Base-by-base conservation (phyloP, 1,139 yeast genomes). In the Sugiyamaella novakii region DNA sequence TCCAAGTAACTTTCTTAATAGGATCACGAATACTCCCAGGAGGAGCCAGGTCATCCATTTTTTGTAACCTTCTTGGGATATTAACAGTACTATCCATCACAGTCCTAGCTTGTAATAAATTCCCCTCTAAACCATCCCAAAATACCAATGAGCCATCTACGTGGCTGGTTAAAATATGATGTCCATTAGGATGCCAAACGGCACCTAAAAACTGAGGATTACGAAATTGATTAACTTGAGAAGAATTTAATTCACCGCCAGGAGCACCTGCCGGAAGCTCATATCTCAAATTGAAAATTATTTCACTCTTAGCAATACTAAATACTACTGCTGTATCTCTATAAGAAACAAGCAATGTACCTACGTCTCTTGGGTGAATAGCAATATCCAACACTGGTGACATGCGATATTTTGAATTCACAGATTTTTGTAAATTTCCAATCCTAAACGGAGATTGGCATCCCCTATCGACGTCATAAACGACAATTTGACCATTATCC, bases 351-450 rank as follows among this genome's bases (percentile, higher is more conserved):
- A 94, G 72, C 5, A 92, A 55, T 0, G 84, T 76, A 0, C 96
- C 94, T 8, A 89, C 76, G 65, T 92, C 98, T 55, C 97, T 75
- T 2, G 99, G 98, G 59, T 88, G 95, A 78, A 95, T 76, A 55
- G 81, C 81, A 2, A 92, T 66, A 0, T 81, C 73, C 1, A 80
- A 63, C 1, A 88, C 92, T 0, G 88, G 83, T 0, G 84, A 77
- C 62, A 78, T 62, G 45, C 67, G 58, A 22, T 57, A 51, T 25
- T 60, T 62, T 3, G 70, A 61, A 12, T 59, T 49, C 8, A 67
- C 58, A 8, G 66, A 51, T 56, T 61, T 81, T 63, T 91, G 97
- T 21, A 88, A 73, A 61, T 87, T 87, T 52, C 80, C 86, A 34
- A 92, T 73, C 50, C 84, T 74, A 54, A 79, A 77, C 1, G 87